Percentiles rank a stretch among this genome's conserved stretches.
phyloP scores from a whole-genome alignment of 2,329 filamentous ascomycete species.

The Scleromitrula shiraiana region DNA sequence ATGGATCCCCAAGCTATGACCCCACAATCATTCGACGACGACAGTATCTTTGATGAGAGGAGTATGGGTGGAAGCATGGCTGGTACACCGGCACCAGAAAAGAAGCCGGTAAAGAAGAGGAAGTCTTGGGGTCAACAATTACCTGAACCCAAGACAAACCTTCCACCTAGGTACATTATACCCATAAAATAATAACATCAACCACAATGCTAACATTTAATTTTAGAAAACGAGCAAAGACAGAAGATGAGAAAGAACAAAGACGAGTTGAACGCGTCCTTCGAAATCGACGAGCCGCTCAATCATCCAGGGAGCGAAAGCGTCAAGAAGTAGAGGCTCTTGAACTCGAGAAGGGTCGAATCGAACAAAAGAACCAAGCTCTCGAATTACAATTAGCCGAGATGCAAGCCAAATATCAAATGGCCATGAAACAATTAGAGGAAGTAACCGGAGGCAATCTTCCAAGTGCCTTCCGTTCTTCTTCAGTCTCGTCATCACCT shows the following conservation, averaged over 20 bases:
- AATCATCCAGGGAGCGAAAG: conserved; percentile 74
- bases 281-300: conserved; percentile 88
- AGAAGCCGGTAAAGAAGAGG: conserved; percentile 81
- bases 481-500: conserved; percentile 36
- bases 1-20: conserved; percentile 27
- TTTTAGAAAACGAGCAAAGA: conserved; percentile 87
- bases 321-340: conserved; percentile 74
- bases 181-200: background rate
- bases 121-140: conserved; percentile 99
- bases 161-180: conserved; percentile 70
- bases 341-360: conserved; percentile 52
- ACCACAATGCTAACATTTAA: conserved; percentile 5
- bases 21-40: conserved; percentile 28
- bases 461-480: conserved; percentile 34
- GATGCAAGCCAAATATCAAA: conserved; percentile 23
- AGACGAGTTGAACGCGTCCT: conserved; percentile 94
- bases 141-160: conserved; percentile 91
- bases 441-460: conserved; percentile 17
- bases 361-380: conserved; percentile 65
- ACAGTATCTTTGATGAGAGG: conserved; percentile 28
- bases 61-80: conserved; percentile 18
- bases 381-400: conserved; percentile 52
- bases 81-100: conserved; percentile 38
- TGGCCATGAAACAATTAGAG: conserved; percentile 23
- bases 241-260: conserved; percentile 97